Base-by-base conservation (phyloP, 2,329 filamentous ascomycete genomes). In the Clarireedia homoeocarpa region DNA sequence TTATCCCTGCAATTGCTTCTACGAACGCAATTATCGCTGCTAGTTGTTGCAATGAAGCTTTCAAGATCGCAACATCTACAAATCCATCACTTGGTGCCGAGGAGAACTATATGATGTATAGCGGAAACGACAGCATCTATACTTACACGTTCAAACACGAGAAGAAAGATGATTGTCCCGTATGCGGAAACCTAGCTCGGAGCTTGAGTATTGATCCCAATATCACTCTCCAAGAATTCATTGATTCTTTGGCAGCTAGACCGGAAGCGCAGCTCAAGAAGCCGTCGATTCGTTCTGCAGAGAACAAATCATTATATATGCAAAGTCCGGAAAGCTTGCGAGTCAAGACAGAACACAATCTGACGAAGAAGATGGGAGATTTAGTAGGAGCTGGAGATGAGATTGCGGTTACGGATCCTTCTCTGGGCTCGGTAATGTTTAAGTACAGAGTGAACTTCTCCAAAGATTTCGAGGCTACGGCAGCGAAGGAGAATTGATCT, bases 91-190 rank as follows among this genome's bases (percentile, higher is more conserved):
- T 99, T 15, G 88, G 87, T 12, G 77, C 83, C 61, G 84, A 86
- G 46, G 86, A 86, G 55, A 95, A 96, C 71, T 99, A 99, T 74
- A 97, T 97, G 91, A 96, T 96, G 89, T 99, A 99, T 72, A 96
- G 90, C 12, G 94, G 95, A 48, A 91, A 97, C 67, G 92, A 95
- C 67, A 82, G 88, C 62, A 87, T 99, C 62, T 99, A 99, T 75
- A 99, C 94, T 0, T 96, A 96, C 72, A 99, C 94, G 0, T 99
- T 97, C 71, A 86, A 91, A 67, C 91, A 96, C 67, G 87, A 96
- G 73, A 89, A 88, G 75, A 97, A 96, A 71, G 81, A 86, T 15
- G 94, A 97, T 71, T 99, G 94, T 62, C 91, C 94, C 2, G 94
- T 97, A 6, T 99, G 94, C 68, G 91, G 92, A 17, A 88, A 89